phyloP scores from a whole-genome alignment of 1,284 basidiomycete genomes.

The Tausonia pullulans region DNA sequence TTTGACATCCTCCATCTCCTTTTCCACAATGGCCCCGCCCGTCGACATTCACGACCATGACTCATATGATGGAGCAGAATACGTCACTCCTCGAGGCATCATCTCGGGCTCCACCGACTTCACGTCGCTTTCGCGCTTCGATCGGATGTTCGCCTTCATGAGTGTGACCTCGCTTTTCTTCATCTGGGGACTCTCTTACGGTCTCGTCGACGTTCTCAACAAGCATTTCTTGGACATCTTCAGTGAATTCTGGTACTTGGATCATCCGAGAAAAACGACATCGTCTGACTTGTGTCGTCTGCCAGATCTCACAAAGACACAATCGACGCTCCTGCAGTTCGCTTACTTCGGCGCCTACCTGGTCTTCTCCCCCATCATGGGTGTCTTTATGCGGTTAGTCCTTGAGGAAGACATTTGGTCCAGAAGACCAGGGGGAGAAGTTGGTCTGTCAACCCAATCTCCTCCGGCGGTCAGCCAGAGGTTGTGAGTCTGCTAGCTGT shows the following conservation, averaged over 20 bases:
- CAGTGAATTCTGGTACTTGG: not conserved
- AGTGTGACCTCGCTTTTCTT: conserved; percentile 20
- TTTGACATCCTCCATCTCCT: too few relatives aligned
- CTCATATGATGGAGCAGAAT: too few relatives aligned
- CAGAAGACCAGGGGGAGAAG: too few relatives aligned
- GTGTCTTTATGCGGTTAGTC: conserved; percentile 23
- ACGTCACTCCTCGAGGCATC: too few relatives aligned
- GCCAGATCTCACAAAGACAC: conserved; percentile 17
- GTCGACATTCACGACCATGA: too few relatives aligned
- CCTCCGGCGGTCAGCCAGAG: not conserved
- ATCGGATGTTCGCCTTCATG: conserved; percentile 18
- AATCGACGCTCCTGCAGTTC: conserved; percentile 26
- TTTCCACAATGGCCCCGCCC: too few relatives aligned
- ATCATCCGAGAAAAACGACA: too few relatives aligned
- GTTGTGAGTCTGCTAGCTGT: not conserved
- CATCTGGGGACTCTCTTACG: conserved; percentile 20
- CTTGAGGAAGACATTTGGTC: too few relatives aligned
- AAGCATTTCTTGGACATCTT: conserved; percentile 18
- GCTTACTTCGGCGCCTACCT: conserved; percentile 26
- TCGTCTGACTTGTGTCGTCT: too few relatives aligned
- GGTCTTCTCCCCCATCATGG: conserved; percentile 25
- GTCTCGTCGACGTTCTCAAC: conserved; percentile 20
- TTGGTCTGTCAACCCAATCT: not conserved
- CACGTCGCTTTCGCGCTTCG: too few relatives aligned
- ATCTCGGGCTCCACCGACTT: too few relatives aligned